These are phyloP conservation scores for Schwanniomyces sp. DNA, from an alignment of 805 yeast genomes.

Conservation along the genomic window DNA sequence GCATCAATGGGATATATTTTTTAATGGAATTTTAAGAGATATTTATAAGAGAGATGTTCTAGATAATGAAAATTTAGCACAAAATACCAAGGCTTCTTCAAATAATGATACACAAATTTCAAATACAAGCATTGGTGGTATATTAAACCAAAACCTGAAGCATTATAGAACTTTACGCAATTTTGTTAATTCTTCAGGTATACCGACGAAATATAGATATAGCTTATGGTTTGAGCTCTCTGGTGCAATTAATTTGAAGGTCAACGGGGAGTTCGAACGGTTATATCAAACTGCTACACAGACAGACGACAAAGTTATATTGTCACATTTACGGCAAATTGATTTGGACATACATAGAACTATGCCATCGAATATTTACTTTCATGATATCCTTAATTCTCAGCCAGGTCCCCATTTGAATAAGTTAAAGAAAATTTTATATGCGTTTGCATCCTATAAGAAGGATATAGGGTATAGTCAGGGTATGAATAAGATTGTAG, in stretches of 20 bases:
- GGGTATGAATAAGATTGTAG: conserved; percentile 63
- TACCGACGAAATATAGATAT: conserved; percentile 49
- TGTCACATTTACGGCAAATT: conserved; percentile 47
- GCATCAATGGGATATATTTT: conserved; percentile 44
- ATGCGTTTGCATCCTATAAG: conserved; percentile 49
- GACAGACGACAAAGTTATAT: conserved; percentile 12
- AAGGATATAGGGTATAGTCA: conserved; percentile 57
- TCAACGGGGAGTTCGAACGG: conserved; percentile 49
- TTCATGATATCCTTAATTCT: conserved; percentile 35
- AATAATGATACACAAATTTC: background rate
- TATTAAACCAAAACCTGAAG: conserved; percentile 1
- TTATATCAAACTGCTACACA: conserved; percentile 15
- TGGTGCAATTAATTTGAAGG: conserved; percentile 43
- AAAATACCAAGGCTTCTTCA: background rate
- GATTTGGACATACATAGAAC: conserved; percentile 56
- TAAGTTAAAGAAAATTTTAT: conserved; percentile 45
- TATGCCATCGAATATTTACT: conserved; percentile 53
- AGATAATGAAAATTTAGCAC: conserved; percentile 13
- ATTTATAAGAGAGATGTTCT: conserved; percentile 9
- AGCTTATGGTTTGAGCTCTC: conserved; percentile 55
- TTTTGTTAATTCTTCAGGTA: conserved; percentile 42
- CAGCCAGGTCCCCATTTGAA: conserved; percentile 55
- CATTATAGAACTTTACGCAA: conserved; percentile 21
- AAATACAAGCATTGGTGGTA: background rate
- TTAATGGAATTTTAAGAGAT: conserved; percentile 33